A percentile compares a stretch with the other conserved stretches of the same genome.
These are phyloP conservation scores for Carpinus viminea DNA, from an alignment of 306 rosid species.

Conservation along the genomic window DNA sequence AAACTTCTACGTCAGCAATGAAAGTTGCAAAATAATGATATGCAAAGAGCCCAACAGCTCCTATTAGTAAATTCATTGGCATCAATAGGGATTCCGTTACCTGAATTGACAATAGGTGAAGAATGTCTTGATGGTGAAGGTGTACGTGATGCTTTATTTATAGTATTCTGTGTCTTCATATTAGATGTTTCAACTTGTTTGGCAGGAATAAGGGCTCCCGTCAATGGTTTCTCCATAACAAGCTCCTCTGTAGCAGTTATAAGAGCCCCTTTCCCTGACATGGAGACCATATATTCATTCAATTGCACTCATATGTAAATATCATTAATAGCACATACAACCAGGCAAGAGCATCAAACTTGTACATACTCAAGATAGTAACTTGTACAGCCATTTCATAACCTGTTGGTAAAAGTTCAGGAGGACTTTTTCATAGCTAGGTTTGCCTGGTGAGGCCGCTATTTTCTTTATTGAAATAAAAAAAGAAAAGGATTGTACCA, in stretches of 20 bases:
- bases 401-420: neutral
- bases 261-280: slow-evolving; percentile 26
- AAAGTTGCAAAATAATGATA: neutral
- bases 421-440: neutral
- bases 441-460: neutral
- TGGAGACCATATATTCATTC: slow-evolving; percentile 5
- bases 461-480: neutral
- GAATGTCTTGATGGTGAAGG: slow-evolving; percentile 16
- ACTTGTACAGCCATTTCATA: neutral
- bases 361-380: neutral
- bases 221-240: neutral
- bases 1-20: neutral
- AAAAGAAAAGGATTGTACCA: neutral
- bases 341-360: neutral
- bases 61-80: neutral
- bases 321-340: neutral
- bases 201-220: slow-evolving; percentile 11
- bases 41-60: neutral
- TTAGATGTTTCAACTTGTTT: slow-evolving; percentile 24
- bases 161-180: slow-evolving; percentile 25
- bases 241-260: slow-evolving; percentile 29
- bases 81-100: neutral
- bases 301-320: neutral
- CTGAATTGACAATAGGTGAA: neutral
- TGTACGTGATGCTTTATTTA: neutral